Base-by-base conservation (phyloP, 345 rosid genomes). In the Populus euphratica region DNA sequence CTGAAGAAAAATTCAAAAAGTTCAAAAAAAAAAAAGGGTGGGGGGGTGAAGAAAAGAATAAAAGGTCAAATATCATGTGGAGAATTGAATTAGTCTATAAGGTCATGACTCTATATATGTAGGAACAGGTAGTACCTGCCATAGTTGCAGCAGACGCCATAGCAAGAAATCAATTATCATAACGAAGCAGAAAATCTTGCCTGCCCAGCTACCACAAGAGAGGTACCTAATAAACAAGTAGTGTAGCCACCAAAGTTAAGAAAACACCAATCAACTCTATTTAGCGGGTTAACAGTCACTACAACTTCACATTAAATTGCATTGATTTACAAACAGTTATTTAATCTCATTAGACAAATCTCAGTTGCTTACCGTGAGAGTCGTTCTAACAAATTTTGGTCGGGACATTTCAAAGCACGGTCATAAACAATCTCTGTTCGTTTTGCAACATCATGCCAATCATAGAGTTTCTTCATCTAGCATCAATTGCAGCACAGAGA, bases 401-500 rank as follows among this genome's bases (percentile, higher is more conserved):
- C 79, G 54, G 96, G 85, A 78, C 94, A 91, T 68, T 86, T 89
- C 83, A 92, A 74, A 35, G 98, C 97, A 61, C 87, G 90, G 69
- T 88, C 88, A 65, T 96, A 96, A 13, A 96, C 98, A 63, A 91
- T 92, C 90, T 93, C 96, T 35, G 97, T 96, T 85, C 99, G 89
- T 84, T 86, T 88, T 62, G 99, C 97, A 68, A 96, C 98, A 86
- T 96, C 99, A 66, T 88, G 96, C 99, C 98, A 96, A 85, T 89
- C 88, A 71, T 96, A 96, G 52, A 96, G 96, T 79, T 86, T 87
- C 87, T 85, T 93, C 94, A 93, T 88, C 93, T 89, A 56, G 63
- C 41, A 78, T 38, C 36, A 59, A 73, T 31, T 6, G 38, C 10
- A 9, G 75, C 70, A 69, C 21, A 75, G 13, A 69, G 9, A 62